Base-by-base conservation (phyloP, 345 rosid genomes). In the Camelina hispida region DNA sequence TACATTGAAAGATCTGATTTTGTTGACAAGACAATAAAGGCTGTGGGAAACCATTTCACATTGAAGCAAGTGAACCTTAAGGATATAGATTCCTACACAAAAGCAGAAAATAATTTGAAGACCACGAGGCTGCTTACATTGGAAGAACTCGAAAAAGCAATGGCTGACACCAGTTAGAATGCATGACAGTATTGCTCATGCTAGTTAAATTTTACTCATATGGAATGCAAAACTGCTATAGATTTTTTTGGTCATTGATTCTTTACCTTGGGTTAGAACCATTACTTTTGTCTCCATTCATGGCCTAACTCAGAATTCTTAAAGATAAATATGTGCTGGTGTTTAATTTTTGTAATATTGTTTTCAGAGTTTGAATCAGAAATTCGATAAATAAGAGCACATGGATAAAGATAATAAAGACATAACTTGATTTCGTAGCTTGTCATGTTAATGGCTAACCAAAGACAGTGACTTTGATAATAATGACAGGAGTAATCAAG, bases 1-100 rank as follows among this genome's bases (percentile, higher is more conserved):
- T 86, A 78, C 81, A 53, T 92, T 48, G 80, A 87, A 25, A 90
- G 96, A 79, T 65, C 81, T 8, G 76, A 65, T 65, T 92, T 92
- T 84, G 18, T 90, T 0, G 81, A 86, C 71, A 85, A 75, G 77
- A 92, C 90, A 10, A 62, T 82, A 20, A 72, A 84, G 28, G 85
- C 86, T 28, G 75, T 86, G 43, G 83, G 73, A 83, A 77, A 83
- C 32, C 77, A 72, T 25, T 78, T 78, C 40, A 43, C 59, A 42
- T 4, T 66, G 63, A 72, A 67, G 59, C 44, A 61, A 53, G 65
- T 78, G 18, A 67, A 78, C 15, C 14, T 71, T 61, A 74, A 67
- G 2, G 73, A 60, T 48, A 25, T 73, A 0, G 68, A 65, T 67
- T 50, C 69, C 30, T 65, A 58, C 2, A 13, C 28, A 15, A 61